These are phyloP conservation scores for Ziziphus jujuba DNA, from an alignment of 306 rosid species.

Conservation along the genomic window DNA sequence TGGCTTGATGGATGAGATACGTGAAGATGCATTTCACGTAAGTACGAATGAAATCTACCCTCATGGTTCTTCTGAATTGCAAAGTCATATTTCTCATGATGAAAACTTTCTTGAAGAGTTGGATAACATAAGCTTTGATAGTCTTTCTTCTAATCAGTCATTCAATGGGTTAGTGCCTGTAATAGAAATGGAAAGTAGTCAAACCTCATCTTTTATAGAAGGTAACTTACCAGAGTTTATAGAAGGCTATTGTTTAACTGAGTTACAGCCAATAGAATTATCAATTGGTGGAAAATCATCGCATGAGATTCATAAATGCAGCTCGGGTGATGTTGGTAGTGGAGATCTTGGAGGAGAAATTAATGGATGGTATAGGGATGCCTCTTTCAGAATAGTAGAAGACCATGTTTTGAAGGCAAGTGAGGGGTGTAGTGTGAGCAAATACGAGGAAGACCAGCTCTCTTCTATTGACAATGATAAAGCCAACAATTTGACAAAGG, in stretches of 20 bases:
- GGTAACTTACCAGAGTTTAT: conserved; percentile 61
- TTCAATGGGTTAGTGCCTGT: conserved; percentile 45
- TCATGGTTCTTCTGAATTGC: conserved; percentile 42
- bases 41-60: conserved; percentile 34
- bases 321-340: conserved; percentile 34
- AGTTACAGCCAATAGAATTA: conserved; percentile 50
- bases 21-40: conserved; percentile 76
- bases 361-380: conserved; percentile 74
- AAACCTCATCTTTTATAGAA: conserved; percentile 49
- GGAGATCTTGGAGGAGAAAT: conserved; percentile 53
- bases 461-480: conserved; percentile 39
- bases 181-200: conserved; percentile 49
- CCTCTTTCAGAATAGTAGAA: conserved; percentile 59
- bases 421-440: conserved; percentile 27
- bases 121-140: conserved; percentile 33
- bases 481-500: conserved; percentile 31
- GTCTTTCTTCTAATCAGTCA: conserved; percentile 35
- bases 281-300: conserved; percentile 50
- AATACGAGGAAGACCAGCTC: conserved; percentile 34
- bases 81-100: conserved; percentile 39
- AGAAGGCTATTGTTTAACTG: conserved; percentile 72
- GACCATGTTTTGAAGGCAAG: conserved; percentile 64
- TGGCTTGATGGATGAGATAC: conserved; percentile 85
- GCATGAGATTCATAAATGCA: conserved; percentile 39
- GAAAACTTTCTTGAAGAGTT: conserved; percentile 47